phyloP scores from a whole-genome alignment of 2,329 filamentous ascomycete genomes.

The Scedosporium dehoogii region DNA sequence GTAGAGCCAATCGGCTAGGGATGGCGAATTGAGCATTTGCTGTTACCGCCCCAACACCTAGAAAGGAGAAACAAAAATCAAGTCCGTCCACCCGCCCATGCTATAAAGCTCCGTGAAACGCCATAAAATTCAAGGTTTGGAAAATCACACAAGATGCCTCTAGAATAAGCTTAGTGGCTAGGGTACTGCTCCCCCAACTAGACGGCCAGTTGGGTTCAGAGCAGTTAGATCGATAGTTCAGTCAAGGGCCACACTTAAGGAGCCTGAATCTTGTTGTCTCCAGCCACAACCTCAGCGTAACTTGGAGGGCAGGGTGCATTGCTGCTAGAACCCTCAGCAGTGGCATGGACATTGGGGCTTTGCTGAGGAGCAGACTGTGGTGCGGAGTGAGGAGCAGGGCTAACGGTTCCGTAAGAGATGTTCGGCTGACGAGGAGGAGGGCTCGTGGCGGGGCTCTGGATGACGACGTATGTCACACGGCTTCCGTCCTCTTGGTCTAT shows the following conservation, averaged over 20 bases:
- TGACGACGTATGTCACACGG: constrained; percentile 70
- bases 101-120: neutral
- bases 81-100: neutral
- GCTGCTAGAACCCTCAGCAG: constrained; percentile 11
- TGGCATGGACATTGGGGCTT: constrained; percentile 24
- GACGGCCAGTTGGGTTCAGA: too few relatives aligned
- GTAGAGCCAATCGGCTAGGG: too few relatives aligned
- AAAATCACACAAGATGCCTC: neutral
- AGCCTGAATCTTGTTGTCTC: constrained; percentile 80
- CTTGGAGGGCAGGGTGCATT: constrained; percentile 51
- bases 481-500: constrained; percentile 49
- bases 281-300: constrained; percentile 82
- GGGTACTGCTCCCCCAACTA: neutral
- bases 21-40: too few relatives aligned
- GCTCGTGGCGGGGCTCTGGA: constrained; percentile 37
- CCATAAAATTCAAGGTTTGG: neutral
- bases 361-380: constrained; percentile 20
- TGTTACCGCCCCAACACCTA: neutral
- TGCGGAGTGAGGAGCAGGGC: constrained; percentile 16
- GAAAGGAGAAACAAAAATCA: neutral
- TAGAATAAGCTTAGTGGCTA: neutral
- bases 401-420: constrained; percentile 39
- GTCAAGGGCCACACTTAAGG: neutral
- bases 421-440: constrained; percentile 17
- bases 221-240: too few relatives aligned